A percentile compares a stretch with the other conserved stretches of the same genome.
Evolutionary conservation across 192 early-diverging fungal species (phyloP).

Genomic region (Coemansia sp.): DNA sequence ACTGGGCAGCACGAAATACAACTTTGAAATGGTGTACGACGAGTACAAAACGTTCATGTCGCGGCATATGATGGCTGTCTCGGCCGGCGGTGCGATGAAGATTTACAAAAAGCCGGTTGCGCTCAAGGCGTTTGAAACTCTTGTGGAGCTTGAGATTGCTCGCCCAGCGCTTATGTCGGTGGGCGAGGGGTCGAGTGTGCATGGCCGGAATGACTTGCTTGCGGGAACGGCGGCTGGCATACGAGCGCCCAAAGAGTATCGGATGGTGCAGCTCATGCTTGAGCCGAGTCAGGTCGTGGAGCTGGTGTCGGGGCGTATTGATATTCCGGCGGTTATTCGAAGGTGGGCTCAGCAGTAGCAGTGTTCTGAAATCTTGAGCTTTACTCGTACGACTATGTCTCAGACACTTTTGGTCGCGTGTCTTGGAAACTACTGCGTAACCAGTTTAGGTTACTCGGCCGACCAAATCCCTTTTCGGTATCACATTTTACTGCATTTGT

Average conservation of each 20-base stretch:
- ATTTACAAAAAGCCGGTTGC: constrained; percentile 78
- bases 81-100: constrained; percentile 60
- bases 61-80: constrained; percentile 49
- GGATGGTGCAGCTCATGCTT: constrained; percentile 80
- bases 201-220: constrained; percentile 38
- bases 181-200: constrained; percentile 11
- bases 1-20: constrained; percentile 70
- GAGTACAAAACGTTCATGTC: constrained; percentile 86
- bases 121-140: constrained; percentile 86
- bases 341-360: constrained; percentile 61
- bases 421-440: neutral
- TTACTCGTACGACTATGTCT: neutral
- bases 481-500: constrained; percentile 6
- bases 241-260: constrained; percentile 80
- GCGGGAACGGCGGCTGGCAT: constrained; percentile 39
- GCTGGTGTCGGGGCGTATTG: constrained; percentile 58
- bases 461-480: neutral
- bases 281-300: constrained; percentile 68
- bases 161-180: constrained; percentile 37
- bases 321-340: constrained; percentile 63
- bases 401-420: neutral
- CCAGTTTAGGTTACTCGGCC: neutral
- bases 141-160: constrained; percentile 69
- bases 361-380: neutral
- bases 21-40: constrained; percentile 94